Evolutionary conservation across 306 rosid genomes (phyloP), one percentile per base, ranked within the genome.

Genomic region (Benincasa hispida): DNA sequence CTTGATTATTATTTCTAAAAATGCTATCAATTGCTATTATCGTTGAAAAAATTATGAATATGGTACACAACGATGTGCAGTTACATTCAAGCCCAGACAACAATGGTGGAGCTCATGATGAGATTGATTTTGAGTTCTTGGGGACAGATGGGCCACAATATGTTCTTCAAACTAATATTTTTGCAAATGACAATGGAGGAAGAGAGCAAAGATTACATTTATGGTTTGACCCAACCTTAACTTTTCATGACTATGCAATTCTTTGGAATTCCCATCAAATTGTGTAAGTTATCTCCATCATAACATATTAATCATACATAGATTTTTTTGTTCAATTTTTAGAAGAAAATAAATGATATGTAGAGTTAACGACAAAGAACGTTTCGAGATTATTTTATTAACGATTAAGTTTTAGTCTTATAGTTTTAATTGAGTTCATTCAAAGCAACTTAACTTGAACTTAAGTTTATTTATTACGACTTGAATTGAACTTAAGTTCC

Each of bases 121-220:
- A 83, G 65, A 3, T 79, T 24, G 83, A 83, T 72, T 72, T 72
- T 10, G 86, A 83, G 59, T 79, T 83, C 76, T 48, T 83, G 65
- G 75, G 76, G 1, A 62, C 41, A 1, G 45, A 70, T 11, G 81
- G 81, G 10, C 78, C 78, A 1, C 18, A 22, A 2, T 70, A 55
- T n/a, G 9, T 34, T 8, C 35, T 76, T 8, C 83, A 79, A 24
- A 79, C 81, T 3, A 83, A 76, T 42, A 24, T 83, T 63, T 76
- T 67, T 53, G 37, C 70, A 3, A 28, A 51, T 24, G 86, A 77
- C 69, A 55, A 30, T 15, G 83, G 76, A 0, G 79, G 72, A 11
- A 70, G 86, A 72, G 83, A 80, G 65, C 79, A 79, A 57, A 55
- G 22, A 80, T 6, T 77, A 28, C 67, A 12, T 59, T 74, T 81